Evolutionary conservation across 139 green algal genomes (phyloP).

Genomic region (Auxenochlorella pyrenoidosa): DNA sequence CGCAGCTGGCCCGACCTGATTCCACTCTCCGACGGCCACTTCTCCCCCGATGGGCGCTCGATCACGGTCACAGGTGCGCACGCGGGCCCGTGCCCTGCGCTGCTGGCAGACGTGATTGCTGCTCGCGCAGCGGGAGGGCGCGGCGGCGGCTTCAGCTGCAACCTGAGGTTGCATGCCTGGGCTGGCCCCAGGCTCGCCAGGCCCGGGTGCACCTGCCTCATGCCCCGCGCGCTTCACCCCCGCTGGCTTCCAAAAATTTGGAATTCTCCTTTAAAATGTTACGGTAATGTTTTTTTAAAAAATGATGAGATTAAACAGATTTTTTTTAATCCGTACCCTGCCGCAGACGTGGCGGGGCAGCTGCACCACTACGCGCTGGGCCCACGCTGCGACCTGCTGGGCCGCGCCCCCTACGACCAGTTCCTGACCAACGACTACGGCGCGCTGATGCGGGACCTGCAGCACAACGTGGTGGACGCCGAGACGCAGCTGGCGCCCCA

Average conservation of each 20-base stretch:
- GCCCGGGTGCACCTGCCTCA: not conserved
- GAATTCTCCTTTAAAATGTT: too few species aligned
- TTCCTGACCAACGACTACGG: constrained; percentile 78
- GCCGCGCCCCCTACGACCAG: constrained; percentile 78
- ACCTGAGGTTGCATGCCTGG: too few species aligned
- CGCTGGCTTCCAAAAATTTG: too few species aligned
- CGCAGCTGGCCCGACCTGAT: constrained; percentile 67
- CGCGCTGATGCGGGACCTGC: constrained; percentile 49
- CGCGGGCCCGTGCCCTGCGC: too few species aligned
- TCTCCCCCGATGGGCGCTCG: constrained; percentile 56
- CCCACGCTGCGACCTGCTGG: constrained; percentile 24
- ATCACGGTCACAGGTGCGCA: constrained; percentile 14
- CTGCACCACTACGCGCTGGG: constrained; percentile 37
- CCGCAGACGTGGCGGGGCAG: constrained; percentile 79
- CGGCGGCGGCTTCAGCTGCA: too few species aligned
- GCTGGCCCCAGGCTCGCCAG: too few species aligned
- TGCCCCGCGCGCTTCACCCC: not conserved
- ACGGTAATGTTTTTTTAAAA: too few species aligned
- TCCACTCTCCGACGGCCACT: constrained; percentile 78
- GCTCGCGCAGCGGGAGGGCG: too few species aligned
- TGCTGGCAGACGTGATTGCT: too few species aligned
- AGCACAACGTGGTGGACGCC: constrained; percentile 53
- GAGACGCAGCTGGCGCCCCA: constrained; percentile 44
- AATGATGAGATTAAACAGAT: too few species aligned
- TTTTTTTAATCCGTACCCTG: too few species aligned